phyloP scores from a whole-genome alignment of 495 filamentous ascomycete genomes.

The Penicillium subrubescens region DNA sequence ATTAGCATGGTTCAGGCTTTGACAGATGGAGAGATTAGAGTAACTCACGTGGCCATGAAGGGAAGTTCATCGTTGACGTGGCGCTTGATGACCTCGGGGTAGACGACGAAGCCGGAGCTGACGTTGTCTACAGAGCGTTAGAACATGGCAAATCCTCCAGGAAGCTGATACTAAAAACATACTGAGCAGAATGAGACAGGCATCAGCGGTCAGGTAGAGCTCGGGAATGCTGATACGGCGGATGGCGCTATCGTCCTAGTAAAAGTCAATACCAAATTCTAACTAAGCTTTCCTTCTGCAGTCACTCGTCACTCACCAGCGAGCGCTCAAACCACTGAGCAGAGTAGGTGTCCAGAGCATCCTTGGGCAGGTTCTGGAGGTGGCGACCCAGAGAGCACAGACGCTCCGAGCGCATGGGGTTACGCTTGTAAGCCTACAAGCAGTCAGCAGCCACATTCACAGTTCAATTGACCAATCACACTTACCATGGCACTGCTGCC shows the following conservation, averaged over 20 bases:
- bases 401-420: conserved; percentile 88
- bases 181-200: conserved; percentile 71
- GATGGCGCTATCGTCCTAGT: conserved; percentile 61
- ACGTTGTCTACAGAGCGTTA: conserved; percentile 65
- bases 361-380: conserved; percentile 62
- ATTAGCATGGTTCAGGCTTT: conserved; percentile 20
- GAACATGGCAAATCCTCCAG: not conserved
- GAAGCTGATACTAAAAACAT: conserved; percentile 14
- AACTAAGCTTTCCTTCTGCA: conserved; percentile 1
- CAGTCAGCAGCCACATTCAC: conserved; percentile 21
- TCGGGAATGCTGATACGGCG: conserved; percentile 76
- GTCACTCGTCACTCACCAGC: conserved; percentile 44
- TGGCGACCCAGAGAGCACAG: conserved; percentile 77
- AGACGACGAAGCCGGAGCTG: conserved; percentile 79
- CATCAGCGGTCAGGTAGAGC: conserved; percentile 79
- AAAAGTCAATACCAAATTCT: conserved; percentile 6
- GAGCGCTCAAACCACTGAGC: conserved; percentile 81
- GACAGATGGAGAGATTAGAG: no score
- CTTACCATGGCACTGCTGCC: conserved; percentile 56
- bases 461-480: not conserved
- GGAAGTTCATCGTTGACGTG: conserved; percentile 79
- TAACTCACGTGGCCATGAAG: conserved; percentile 77
- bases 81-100: conserved; percentile 72
- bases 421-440: conserved; percentile 80
- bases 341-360: conserved; percentile 75